phyloP scores from a whole-genome alignment of 1,284 basidiomycete species.

The Golubevia sp. region DNA sequence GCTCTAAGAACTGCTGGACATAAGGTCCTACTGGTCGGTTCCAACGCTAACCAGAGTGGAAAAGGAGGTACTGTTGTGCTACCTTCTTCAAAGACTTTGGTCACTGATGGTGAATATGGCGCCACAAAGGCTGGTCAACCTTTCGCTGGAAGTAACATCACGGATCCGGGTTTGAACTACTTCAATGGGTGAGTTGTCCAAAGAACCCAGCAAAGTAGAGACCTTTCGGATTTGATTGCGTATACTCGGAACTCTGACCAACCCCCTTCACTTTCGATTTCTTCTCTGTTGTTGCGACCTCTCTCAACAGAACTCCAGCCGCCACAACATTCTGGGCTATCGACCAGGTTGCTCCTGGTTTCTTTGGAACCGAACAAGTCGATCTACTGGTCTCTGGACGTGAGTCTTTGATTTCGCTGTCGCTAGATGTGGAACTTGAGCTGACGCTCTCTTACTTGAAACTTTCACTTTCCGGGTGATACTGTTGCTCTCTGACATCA shows the following conservation, averaged over 20 bases:
- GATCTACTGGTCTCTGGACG: constrained; percentile 26
- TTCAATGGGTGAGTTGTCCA: too few species aligned
- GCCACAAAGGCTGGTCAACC: constrained; percentile 23
- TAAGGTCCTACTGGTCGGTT: constrained; percentile 34
- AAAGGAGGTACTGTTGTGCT: constrained; percentile 47
- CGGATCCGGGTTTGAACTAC: constrained; percentile 27
- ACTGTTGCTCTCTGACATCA: background rate
- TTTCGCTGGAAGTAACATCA: constrained; percentile 21
- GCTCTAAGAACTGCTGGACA: constrained; percentile 44
- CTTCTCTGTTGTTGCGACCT: too few species aligned
- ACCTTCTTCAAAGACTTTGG: constrained; percentile 29
- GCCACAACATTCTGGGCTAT: constrained; percentile 30
- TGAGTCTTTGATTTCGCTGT: background rate
- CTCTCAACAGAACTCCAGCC: constrained; percentile 40
- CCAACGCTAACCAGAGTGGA: constrained; percentile 39
- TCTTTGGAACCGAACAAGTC: constrained; percentile 24
- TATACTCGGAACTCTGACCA: too few species aligned
- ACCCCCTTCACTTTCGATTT: too few species aligned
- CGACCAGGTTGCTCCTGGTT: constrained; percentile 24
- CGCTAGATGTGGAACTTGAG: background rate
- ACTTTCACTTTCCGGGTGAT: too few species aligned
- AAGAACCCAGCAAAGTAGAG: too few species aligned
- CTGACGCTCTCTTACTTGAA: background rate
- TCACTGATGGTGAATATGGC: constrained; percentile 30
- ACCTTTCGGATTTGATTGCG: too few species aligned